phyloP scores from a whole-genome alignment of 1,139 yeast species.

The Zygoascus hellenicus region DNA sequence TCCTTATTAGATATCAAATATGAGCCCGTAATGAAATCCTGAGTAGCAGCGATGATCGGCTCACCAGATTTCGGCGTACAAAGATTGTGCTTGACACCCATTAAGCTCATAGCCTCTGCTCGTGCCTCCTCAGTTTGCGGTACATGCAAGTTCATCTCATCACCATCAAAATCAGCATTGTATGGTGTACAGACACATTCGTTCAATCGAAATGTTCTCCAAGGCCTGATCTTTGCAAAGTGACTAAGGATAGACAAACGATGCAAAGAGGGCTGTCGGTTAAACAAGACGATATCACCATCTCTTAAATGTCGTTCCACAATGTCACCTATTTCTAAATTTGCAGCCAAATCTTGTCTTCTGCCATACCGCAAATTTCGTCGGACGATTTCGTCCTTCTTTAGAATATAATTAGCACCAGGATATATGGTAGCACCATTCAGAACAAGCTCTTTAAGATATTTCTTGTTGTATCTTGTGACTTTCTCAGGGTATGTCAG shows the following conservation, averaged over 20 bases:
- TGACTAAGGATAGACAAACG: conserved; percentile 91
- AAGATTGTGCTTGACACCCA: conserved; percentile 96
- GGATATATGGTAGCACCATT: conserved; percentile 92
- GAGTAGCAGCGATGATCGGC: conserved; percentile 99
- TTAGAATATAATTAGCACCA: conserved; percentile 89
- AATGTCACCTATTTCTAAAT: conserved; percentile 78
- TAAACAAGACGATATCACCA: conserved; percentile 92
- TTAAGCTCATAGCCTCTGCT: conserved; percentile 93
- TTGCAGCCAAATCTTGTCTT: conserved; percentile 67
- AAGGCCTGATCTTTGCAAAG: conserved; percentile 92
- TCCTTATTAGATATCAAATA: conserved; percentile 90
- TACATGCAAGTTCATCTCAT: conserved; percentile 98
- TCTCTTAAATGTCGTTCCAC: conserved; percentile 98
- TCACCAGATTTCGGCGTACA: conserved; percentile 97
- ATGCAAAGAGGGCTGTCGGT: conserved; percentile 97
- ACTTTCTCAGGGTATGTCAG: conserved; percentile 95
- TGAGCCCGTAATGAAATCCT: conserved; percentile 97
- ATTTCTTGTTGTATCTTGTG: conserved; percentile 77
- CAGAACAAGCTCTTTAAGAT: conserved; percentile 63
- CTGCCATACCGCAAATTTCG: conserved; percentile 89
- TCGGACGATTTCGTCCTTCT: conserved; percentile 78
- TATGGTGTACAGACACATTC: conserved; percentile 99
- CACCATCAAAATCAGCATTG: conserved; percentile 99
- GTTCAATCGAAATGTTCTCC: conserved; percentile 95
- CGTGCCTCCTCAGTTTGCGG: conserved; percentile 99